Base-by-base conservation (phyloP, 202 grass and related monocot genomes). In the Zoysia matrella region DNA sequence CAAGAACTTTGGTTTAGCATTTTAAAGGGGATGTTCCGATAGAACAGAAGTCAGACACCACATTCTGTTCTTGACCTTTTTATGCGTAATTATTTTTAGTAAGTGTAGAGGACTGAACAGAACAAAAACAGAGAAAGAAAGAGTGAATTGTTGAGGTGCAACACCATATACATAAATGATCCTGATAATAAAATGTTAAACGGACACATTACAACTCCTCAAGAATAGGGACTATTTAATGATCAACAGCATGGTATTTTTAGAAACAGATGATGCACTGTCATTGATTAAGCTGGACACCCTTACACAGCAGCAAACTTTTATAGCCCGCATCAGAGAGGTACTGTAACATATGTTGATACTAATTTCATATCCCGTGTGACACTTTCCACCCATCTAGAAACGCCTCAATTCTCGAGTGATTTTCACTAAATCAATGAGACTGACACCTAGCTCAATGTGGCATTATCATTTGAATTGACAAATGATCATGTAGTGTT, bases 391-490 rank as follows among this genome's bases (percentile, higher is more conserved):
- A 9, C 16, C 18, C 58, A 18, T 18, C 6, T 60, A 18, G 5
- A 61, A 52, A 39, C 62, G 45, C 53, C n/a, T 16, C 48, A 62
- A n/a, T 13, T 56, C 13, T 56, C 39, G 22, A 30, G 22, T 30
- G 22, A 30, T 30, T 30, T 30, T 30, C 22, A 30, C 22, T 30
- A 30, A 60, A 46, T 8, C 7, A 39, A 52, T 39, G 49, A 85
- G 48, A 64, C 2, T 11, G 55, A 30, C 7, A 78, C n/a, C 15
- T 78, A 65, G 66, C 39, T 67, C 5, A 72, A 68, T 4, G 60
- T 86, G 11, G 46, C 53, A 52, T 78, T 41, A 58, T 67, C n/a
- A 6, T 18, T 18, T 60, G n/a, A 18, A 48, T 52, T 69, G 30
- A 45, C 16, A 36, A 60, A 30, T 60, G 46, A 6, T 3, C 16